Evolutionary conservation across 768 basidiomycete species (phyloP), one percentile per base, ranked within the genome.

Genomic region (Mycena floridula): DNA sequence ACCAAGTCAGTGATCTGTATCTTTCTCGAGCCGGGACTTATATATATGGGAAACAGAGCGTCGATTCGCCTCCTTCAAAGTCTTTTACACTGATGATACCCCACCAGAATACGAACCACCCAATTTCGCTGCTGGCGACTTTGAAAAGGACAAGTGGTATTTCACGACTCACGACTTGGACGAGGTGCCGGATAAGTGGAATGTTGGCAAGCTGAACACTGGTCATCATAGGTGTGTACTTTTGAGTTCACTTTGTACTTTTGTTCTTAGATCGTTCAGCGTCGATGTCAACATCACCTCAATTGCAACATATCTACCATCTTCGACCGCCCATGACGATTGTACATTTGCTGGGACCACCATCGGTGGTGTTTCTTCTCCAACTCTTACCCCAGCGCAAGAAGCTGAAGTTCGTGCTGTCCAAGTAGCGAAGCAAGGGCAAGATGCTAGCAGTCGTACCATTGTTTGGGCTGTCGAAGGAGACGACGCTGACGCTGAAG

Each of bases 91-190:
- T 12, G 81, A 88, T 38, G 70, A 78, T 18, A 82, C 89, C 11
- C 91, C 91, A 0, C 66, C 71, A 7, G 82, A 90, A 41, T 94
- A 94, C 54, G 86, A 94, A 57, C 91, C 91, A 5, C 86, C 85
- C 0, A 68, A 82, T 59, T 92, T 92, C 55, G 73, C 76, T 45
- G 63, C 84, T 4, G 88, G 81, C 1, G 87, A 92, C 54, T 64
- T 66, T 5, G 70, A 81, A n/a, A 76, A 74, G 49, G 81, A 89
- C 57, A 85, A 69, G 46, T 89, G 85, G 79, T 86, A 77, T 55
- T 86, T 92, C 57, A 81, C 83, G 55, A 92, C 89, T 0, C 90
- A 89, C 55, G 72, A 74, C 52, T 55, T 75, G 22, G 71, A 74
- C 25, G 89, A 92, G 64, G 65, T 76, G 5, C 90, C 90, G 2